Evolutionary conservation across 2,329 filamentous ascomycete species (phyloP).

Genomic region (Beauveria asiatica): DNA sequence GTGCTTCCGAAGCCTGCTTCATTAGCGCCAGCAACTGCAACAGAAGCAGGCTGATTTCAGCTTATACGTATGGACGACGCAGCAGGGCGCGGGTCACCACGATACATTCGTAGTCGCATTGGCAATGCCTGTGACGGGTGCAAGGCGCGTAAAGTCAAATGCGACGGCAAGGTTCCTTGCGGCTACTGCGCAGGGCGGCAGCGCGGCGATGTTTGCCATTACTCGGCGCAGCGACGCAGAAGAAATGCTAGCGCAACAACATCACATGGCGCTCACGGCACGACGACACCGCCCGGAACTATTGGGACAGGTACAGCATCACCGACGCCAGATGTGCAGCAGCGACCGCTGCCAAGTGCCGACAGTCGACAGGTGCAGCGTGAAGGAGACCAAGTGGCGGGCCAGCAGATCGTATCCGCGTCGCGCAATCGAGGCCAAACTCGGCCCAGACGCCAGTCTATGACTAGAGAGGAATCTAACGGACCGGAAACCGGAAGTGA

Average conservation of each 20-base stretch:
- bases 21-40: neutral
- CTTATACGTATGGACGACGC: constrained; percentile 4
- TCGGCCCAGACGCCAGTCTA: constrained; percentile 1
- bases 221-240: constrained; percentile 36
- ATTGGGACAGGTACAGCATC: neutral
- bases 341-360: neutral
- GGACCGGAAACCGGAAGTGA: neutral
- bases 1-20: constrained; percentile 9
- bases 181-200: constrained; percentile 38
- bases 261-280: neutral
- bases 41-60: neutral
- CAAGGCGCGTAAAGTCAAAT: constrained; percentile 48
- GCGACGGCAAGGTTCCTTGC: constrained; percentile 45
- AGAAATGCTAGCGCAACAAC: constrained; percentile 17
- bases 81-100: neutral
- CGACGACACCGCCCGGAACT: constrained; percentile 3
- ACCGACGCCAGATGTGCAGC: constrained; percentile 1
- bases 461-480: constrained; percentile 9
- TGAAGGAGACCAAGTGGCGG: neutral
- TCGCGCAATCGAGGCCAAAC: neutral
- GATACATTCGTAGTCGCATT: constrained; percentile 33
- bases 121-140: constrained; percentile 47
- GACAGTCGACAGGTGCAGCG: neutral
- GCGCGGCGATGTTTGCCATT: constrained; percentile 36
- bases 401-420: too few species aligned